Evolutionary conservation across 108 stramenopile genomes (phyloP), one percentile per base, ranked within the genome.

Genomic region (Parmales sp.): DNA sequence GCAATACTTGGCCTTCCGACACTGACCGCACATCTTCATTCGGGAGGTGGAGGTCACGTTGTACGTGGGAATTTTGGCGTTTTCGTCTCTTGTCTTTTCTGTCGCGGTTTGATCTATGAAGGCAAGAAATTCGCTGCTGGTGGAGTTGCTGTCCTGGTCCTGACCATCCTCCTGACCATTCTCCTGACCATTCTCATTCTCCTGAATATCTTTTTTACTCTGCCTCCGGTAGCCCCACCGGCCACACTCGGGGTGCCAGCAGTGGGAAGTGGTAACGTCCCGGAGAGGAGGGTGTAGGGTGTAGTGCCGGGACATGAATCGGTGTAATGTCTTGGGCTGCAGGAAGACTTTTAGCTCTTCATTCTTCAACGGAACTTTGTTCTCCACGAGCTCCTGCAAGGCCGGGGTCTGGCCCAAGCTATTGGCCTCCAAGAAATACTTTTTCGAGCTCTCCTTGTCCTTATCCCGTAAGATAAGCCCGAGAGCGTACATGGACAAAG

Each of bases 21-120:
- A 92, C 20, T 82, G 72, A 78, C 87, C 86, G 72, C 88, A 92
- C 90, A 92, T 92, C 74, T 91, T 91, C 90, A 91, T 91, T 29
- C 90, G 73, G 8, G 88, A 84, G 8, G n/a, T n/a, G n/a, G n/a
- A n/a, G n/a, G n/a, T n/a, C n/a, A 91, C 87, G 37, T 66, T 76
- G 44, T 73, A 41, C 6, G 65, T 39, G 43, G 44, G 46, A 29
- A 19, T 36, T 13, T 44, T 36, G 22, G 23, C 44, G 22, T 71
- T 39, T n/a, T n/a, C n/a, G n/a, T n/a, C n/a, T n/a, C n/a, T n/a
- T n/a, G n/a, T n/a, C n/a, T n/a, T n/a, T n/a, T n/a, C n/a, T 18
- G 70, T 29, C 8, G 45, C 48, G 45, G 36, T 41, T 41, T 70
- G 60, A 7, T 11, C 3, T 9, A 34, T 3, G 54, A 34, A 34